Conservation (phyloP, 2,329 filamentous ascomycete genomes). For the Hypoxylon rubiginosum region DNA sequence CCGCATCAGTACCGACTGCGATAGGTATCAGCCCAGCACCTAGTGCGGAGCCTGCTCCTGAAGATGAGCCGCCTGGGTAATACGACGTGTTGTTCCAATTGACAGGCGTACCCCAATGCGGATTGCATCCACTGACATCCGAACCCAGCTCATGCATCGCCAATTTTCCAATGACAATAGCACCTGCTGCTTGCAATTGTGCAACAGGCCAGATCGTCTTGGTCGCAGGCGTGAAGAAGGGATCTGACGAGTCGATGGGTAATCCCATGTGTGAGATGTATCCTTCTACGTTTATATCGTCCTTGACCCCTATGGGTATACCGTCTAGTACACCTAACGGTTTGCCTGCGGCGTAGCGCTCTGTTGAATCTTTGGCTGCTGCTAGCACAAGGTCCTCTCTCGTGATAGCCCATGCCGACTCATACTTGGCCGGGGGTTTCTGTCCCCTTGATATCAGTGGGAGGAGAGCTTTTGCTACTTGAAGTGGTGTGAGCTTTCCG, state of each 20-base stretch:
- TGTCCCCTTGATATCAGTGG: constrained; percentile 75
- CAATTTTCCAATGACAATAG: constrained; percentile 80
- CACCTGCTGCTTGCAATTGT: constrained; percentile 80
- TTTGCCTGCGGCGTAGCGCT: constrained; percentile 76
- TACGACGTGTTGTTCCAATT: constrained; percentile 84
- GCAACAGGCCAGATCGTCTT: constrained; percentile 78
- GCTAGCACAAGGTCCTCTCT: constrained; percentile 72
- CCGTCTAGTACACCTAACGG: constrained; percentile 81
- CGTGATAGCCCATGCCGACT: constrained; percentile 78
- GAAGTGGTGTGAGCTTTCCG: constrained; percentile 77
- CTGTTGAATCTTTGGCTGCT: constrained; percentile 79
- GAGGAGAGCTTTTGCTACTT: constrained; percentile 78
- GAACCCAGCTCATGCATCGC: constrained; percentile 86
- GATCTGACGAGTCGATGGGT: constrained; percentile 67
- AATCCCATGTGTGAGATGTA: constrained; percentile 78
- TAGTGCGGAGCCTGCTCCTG: constrained; percentile 79
- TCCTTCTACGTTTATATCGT: constrained; percentile 79
- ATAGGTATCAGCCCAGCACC: constrained; percentile 80
- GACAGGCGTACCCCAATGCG: constrained; percentile 77
- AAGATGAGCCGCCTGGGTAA: constrained; percentile 86
- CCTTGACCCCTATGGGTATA: constrained; percentile 86
- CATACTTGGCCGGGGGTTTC: constrained; percentile 70
- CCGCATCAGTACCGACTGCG: constrained; percentile 80
- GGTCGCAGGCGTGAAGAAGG: constrained; percentile 63
- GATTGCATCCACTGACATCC: constrained; percentile 88